Evolutionary conservation across 352 stramenopile genomes (phyloP), one percentile per base, ranked within the genome.

Genomic region (Blastocystis sp.): DNA sequence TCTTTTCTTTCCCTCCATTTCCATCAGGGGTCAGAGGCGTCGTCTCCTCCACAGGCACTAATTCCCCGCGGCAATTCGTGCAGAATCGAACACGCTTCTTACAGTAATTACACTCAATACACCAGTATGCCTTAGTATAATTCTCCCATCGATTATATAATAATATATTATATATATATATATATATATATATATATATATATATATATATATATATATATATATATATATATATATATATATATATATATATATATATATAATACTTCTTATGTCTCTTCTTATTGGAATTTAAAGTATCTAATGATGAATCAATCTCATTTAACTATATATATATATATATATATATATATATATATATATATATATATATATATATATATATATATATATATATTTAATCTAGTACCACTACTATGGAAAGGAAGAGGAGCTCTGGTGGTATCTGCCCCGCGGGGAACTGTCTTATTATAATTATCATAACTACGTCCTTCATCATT

Each of bases 21-120:
- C 25, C 16, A 13, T 58, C 47, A 5, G 18, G n/a, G 31, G 36
- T 33, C 13, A 21, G 7, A 11, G 27, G 28, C 7, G 13, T 4
- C 37, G 48, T 62, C 4, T 23, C 19, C 21, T 62, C 52, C 13
- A 62, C 52, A 16, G 52, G 52, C 3, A 62, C 16, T 24, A 62
- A 34, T 21, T 62, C 52, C 18, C 52, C 52, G 25, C 54, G 52
- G 30, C 52, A 62, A 39, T 54, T 62, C 5, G 32, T 48, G 30
- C 52, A 62, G 52, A 62, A 62, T 1, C 52, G 52, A 10, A 62
- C 52, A 16, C 54, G 39, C 23, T 62, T 62, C 7, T 30, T 28
- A 27, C 52, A 62, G 37, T 52, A 52, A 4, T 24, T 27, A 24
- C 52, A 62, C n/a, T 39, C 54, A 27, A 62, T 36, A 27, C 52